Conservation (phyloP, 116 monocot genomes). For the Cymodocea nodosa region DNA sequence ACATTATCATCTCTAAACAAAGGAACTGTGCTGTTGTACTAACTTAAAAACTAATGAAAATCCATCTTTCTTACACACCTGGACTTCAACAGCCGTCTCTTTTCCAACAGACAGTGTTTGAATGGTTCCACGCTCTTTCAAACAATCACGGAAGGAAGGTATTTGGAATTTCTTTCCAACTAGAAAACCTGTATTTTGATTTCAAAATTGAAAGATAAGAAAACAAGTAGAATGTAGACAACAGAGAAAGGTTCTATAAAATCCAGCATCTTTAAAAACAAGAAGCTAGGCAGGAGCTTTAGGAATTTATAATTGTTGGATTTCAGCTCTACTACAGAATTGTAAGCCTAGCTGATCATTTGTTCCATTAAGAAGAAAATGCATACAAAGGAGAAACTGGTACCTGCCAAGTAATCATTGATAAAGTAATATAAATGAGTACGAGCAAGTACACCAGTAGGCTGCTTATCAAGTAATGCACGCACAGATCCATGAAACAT, state of each 20-base stretch:
- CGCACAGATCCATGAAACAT: constrained; percentile 80
- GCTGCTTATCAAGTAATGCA: constrained; percentile 80
- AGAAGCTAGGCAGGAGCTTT: background rate
- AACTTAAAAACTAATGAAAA: too few relatives aligned
- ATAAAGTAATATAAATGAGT: constrained; percentile 72
- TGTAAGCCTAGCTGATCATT: too few relatives aligned
- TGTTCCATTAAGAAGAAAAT: background rate
- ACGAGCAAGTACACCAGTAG: constrained; percentile 78
- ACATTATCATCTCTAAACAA: too few relatives aligned
- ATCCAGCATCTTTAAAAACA: background rate
- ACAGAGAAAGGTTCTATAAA: background rate
- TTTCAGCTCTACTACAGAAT: background rate
- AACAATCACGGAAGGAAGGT: constrained; percentile 83
- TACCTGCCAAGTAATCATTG: constrained; percentile 77
- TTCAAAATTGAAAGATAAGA: background rate
- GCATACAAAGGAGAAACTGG: background rate
- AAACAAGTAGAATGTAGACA: background rate
- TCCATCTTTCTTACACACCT: constrained; percentile 28
- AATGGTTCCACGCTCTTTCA: constrained; percentile 73
- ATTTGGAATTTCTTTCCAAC: constrained; percentile 66
- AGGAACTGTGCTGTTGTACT: too few relatives aligned
- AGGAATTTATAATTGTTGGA: background rate
- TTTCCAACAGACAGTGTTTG: constrained; percentile 69
- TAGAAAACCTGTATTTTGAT: constrained; percentile 51
- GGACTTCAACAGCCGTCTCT: constrained; percentile 84